Evolutionary conservation across 192 early-diverging fungal genomes (phyloP), one percentile per base, ranked within the genome.

Genomic region (Coemansia sp.): DNA sequence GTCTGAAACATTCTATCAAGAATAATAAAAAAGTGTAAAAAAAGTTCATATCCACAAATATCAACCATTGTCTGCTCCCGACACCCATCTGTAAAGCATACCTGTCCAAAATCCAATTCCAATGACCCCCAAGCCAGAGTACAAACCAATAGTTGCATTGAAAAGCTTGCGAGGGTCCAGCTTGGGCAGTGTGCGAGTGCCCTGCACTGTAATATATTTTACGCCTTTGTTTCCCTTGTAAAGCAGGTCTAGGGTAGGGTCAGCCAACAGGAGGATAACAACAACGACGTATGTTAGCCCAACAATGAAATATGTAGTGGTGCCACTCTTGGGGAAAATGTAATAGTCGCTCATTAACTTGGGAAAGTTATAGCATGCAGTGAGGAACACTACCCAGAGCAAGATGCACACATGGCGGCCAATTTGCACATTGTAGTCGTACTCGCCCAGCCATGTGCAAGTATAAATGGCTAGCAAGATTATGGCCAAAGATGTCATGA

Each of bases 381-480:
- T 41, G 1, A 59, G 32, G 6, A n/a, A 37, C 3, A 45, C 5
- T 5, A 59, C 19, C 57, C 57, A 59, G 5, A 59, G 12, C 17
- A 59, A 9, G 21, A 59, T 43, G 29, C 19, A 23, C n/a, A 59
- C 39, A 59, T 59, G 57, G 3, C 29, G 23, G 19, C 19, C 57
- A 32, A 59, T 59, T 23, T 59, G 57, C 41, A 43, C 57, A 45
- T 59, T 59, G 39, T 59, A 59, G n/a, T 59, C 35, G 23, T 43
- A 59, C 15, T 59, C 57, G 5, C 57, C 57, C 21, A 59, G 41
- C 57, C 57, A 59, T 37, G 57, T 59, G 39, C 57, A 59, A 10
- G 57, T 59, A 11, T 59, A 59, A 7, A 59, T 59, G 5, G 57
- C 57, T 39, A 59, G 41, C 27, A 59, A 32, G 14, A 41, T 45